Percentiles rank a stretch among this genome's conserved stretches.
phyloP scores from a whole-genome alignment of 148 eudicot species.

The Camellia sinensis region DNA sequence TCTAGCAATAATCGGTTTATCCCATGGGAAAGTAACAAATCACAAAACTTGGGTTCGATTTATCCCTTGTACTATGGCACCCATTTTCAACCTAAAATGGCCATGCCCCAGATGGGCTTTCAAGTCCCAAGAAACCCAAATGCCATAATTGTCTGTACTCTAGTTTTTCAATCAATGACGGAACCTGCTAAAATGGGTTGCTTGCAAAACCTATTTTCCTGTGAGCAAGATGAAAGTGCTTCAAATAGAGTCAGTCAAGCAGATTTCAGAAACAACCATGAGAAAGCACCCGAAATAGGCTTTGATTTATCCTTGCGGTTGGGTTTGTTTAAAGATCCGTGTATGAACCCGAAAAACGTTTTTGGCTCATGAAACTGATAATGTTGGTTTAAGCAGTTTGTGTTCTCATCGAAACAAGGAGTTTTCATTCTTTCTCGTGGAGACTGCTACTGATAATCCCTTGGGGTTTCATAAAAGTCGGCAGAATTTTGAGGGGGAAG shows the following conservation, averaged over 20 bases:
- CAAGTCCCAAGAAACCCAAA: conserved; percentile 38
- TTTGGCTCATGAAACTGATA: conserved; percentile 22
- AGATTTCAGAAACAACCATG: conserved; percentile 25
- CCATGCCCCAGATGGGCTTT: conserved; percentile 31
- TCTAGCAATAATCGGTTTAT: conserved; percentile 20
- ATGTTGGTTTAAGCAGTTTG: conserved; percentile 33
- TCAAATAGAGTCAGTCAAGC: conserved; percentile 21
- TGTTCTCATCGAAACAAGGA: conserved; percentile 31
- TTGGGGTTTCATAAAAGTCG: conserved; percentile 27
- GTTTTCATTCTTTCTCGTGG: conserved; percentile 54
- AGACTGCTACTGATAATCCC: conserved; percentile 35
- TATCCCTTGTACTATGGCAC: conserved; percentile 72
- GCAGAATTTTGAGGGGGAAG: conserved; percentile 38
- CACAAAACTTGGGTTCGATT: conserved; percentile 36
- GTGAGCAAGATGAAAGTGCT: conserved; percentile 19
- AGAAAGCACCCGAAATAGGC: conserved; percentile 30
- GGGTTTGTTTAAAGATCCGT: conserved; percentile 50
- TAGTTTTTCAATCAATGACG: conserved; percentile 45
- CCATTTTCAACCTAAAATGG: conserved; percentile 32
- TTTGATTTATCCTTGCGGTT: conserved; percentile 83
- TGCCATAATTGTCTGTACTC: conserved; percentile 62
- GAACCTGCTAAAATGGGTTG: conserved; percentile 40
- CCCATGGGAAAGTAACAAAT: conserved; percentile 29
- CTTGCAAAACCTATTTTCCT: conserved; percentile 36
- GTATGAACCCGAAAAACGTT: conserved; percentile 25